Evolutionary conservation across 2,329 filamentous ascomycete species (phyloP).

Genomic region (Neonectria sp.): DNA sequence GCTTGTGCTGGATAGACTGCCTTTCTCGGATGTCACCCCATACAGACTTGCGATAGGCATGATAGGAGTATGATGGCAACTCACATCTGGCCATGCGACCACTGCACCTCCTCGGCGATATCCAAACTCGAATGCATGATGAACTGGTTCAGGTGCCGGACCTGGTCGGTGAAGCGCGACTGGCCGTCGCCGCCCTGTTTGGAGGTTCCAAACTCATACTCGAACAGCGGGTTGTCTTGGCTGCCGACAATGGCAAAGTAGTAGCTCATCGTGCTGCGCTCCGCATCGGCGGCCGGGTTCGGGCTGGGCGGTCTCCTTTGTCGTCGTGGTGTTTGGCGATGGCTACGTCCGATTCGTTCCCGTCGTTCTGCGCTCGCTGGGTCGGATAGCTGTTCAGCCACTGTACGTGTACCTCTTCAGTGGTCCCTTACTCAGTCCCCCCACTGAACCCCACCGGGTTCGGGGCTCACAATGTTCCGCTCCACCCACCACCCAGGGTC

Average conservation of each 20-base stretch:
- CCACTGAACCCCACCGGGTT: slow-evolving; percentile 19
- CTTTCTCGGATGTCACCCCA: not conserved
- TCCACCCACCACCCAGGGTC: slow-evolving; percentile 33
- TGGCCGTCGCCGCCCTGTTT: slow-evolving; percentile 96
- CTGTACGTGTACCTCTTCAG: slow-evolving; percentile 15
- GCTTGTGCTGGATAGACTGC: not conserved
- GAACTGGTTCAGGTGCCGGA: slow-evolving; percentile 96
- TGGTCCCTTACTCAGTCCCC: not conserved
- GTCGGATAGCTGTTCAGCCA: slow-evolving; percentile 9
- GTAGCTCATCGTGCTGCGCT: slow-evolving; percentile 83
- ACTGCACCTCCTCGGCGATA: slow-evolving; percentile 96
- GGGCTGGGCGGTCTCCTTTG: not conserved
- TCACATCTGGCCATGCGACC: slow-evolving; percentile 88
- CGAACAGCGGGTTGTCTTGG: slow-evolving; percentile 95
- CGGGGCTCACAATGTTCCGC: slow-evolving; percentile 50
- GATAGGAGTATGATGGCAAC: slow-evolving; percentile 40
- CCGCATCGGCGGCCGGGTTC: slow-evolving; percentile 44
- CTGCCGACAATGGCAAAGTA: slow-evolving; percentile 98
- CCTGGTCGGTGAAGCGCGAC: slow-evolving; percentile 88
- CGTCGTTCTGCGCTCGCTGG: slow-evolving; percentile 8
- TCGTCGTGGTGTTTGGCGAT: slow-evolving; percentile 18
- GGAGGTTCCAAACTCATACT: slow-evolving; percentile 96
- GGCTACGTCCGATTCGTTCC: slow-evolving; percentile 13
- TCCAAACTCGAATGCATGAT: slow-evolving; percentile 95
- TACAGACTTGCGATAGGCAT: not conserved